Conservation (phyloP, 305 asterid species). For the Rubia tinctorum region DNA sequence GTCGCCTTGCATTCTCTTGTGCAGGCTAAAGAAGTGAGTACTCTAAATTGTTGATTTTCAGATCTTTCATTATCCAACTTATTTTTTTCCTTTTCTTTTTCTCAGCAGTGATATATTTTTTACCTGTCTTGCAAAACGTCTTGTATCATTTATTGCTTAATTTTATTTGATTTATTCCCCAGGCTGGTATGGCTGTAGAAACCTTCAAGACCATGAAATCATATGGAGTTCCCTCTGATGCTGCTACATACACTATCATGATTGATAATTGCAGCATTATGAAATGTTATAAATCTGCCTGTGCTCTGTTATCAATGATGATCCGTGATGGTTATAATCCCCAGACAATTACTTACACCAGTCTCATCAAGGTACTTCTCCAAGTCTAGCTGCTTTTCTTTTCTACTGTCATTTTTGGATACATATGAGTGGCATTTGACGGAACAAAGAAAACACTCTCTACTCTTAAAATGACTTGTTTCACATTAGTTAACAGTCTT, state of each 20-base stretch:
- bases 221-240: constrained; percentile 50
- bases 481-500: too few relatives aligned
- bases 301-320: constrained; percentile 63
- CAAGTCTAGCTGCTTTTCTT: neutral
- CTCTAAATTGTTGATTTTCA: neutral
- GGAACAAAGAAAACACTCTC: neutral
- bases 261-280: constrained; percentile 56
- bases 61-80: neutral
- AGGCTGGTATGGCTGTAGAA: constrained; percentile 54
- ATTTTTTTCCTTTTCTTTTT: neutral
- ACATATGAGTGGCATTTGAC: neutral
- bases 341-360: constrained; percentile 45
- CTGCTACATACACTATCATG: constrained; percentile 62
- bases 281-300: constrained; percentile 65
- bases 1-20: constrained; percentile 69
- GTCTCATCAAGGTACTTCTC: constrained; percentile 60
- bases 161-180: constrained; percentile 16
- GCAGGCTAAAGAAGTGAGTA: constrained; percentile 64
- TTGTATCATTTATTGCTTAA: constrained; percentile 7
- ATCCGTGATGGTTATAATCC: constrained; percentile 61
- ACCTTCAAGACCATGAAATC: constrained; percentile 65
- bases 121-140: neutral
- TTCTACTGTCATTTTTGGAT: constrained; percentile 2
- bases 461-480: too few relatives aligned
- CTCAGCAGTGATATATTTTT: neutral